These are phyloP conservation scores for Fraxinus sp. DNA, from an alignment of 305 asterid species.

Conservation along the genomic window DNA sequence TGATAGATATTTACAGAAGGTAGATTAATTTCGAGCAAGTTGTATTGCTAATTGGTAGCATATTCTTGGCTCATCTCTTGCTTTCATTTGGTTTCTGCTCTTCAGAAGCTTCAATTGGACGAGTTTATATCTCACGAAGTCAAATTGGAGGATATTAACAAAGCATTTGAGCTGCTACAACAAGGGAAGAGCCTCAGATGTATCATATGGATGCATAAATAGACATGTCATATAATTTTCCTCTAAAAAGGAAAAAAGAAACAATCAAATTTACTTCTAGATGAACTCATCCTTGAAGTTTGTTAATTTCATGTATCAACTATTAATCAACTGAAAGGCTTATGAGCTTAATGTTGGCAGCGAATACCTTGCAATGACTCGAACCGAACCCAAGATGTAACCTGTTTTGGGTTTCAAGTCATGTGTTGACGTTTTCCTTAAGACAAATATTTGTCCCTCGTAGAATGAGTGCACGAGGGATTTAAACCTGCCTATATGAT, in stretches of 20 bases:
- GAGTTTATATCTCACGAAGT: conserved; percentile 31
- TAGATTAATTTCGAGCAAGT: neutral
- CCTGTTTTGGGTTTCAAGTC: neutral
- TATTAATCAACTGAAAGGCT: neutral
- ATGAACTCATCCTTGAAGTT: neutral
- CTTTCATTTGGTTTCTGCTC: neutral
- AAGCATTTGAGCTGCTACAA: conserved; percentile 38
- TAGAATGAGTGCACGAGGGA: neutral
- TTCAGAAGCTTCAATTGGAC: conserved; percentile 31
- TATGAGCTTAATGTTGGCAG: too few species aligned
- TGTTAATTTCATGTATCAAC: neutral
- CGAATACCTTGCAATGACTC: too few species aligned
- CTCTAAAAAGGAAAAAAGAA: neutral
- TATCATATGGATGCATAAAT: conserved; percentile 41
- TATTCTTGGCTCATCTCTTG: neutral
- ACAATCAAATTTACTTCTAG: neutral
- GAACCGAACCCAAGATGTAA: neutral
- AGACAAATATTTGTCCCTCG: neutral
- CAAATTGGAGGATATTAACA: conserved; percentile 33
- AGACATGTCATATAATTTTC: neutral
- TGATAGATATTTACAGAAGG: conserved; percentile 32
- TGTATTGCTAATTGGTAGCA: neutral
- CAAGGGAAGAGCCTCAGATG: conserved; percentile 37
- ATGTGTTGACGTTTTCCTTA: neutral
- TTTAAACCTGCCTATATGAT: neutral